These are phyloP conservation scores for Amphicarpaea edgeworthii DNA, from an alignment of 306 rosid species.

Conservation along the genomic window DNA sequence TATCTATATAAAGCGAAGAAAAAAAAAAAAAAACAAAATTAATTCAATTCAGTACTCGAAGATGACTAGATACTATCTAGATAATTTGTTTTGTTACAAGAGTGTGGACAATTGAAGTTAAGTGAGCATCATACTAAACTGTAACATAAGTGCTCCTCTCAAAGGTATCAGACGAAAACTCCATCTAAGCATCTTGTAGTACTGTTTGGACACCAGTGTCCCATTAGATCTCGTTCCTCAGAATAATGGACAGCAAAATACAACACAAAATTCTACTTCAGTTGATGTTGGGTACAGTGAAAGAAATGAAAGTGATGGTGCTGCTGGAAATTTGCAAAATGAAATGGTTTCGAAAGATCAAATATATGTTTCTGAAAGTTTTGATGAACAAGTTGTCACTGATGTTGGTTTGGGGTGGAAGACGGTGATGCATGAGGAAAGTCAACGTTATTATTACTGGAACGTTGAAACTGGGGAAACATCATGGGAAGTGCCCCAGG, in stretches of 20 bases:
- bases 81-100: too few relatives aligned
- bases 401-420: slow-evolving; percentile 84
- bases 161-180: too few relatives aligned
- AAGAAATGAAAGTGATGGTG: slow-evolving; percentile 53
- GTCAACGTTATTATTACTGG: slow-evolving; percentile 89
- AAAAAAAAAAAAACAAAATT: too few relatives aligned
- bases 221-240: slow-evolving; percentile 51
- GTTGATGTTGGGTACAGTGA: slow-evolving; percentile 54
- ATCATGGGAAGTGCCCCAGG: slow-evolving; percentile 93
- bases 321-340: slow-evolving; percentile 44
- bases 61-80: too few relatives aligned
- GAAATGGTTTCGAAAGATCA: slow-evolving; percentile 57
- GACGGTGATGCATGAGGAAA: slow-evolving; percentile 95
- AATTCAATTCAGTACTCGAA: too few relatives aligned
- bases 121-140: too few relatives aligned
- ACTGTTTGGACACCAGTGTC: slow-evolving; percentile 40
- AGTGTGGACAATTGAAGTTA: too few relatives aligned
- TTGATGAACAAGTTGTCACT: slow-evolving; percentile 53
- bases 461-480: slow-evolving; percentile 94
- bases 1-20: too few relatives aligned
- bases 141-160: too few relatives aligned
- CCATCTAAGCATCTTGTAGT: too few relatives aligned
- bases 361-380: slow-evolving; percentile 49
- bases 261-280: slow-evolving; percentile 42
- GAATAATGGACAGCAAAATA: slow-evolving; percentile 55